Conservation (phyloP, 495 filamentous ascomycete genomes). For the Astrothelium subdiscretum region DNA sequence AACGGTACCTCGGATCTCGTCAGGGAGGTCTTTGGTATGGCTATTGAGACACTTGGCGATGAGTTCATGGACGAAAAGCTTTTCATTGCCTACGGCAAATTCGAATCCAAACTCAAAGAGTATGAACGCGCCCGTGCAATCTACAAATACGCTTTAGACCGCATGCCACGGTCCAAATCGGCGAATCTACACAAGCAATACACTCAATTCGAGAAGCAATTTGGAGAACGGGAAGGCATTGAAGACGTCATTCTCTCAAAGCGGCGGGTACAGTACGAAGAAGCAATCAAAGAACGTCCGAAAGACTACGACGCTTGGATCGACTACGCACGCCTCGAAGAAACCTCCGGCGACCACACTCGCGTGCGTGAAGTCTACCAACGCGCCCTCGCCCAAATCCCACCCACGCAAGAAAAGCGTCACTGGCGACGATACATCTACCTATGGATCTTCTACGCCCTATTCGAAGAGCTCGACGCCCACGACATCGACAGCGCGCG, state of each 20-base stretch:
- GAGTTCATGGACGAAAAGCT: constrained; percentile 95
- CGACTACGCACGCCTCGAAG: constrained; percentile 85
- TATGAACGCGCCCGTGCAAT: constrained; percentile 92
- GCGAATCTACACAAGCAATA: constrained; percentile 79
- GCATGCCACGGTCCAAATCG: constrained; percentile 77
- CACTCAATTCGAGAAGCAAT: constrained; percentile 97
- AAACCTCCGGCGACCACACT: constrained; percentile 66
- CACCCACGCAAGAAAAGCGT: constrained; percentile 90
- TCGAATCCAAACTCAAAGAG: constrained; percentile 87
- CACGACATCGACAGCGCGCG: constrained; percentile 70
- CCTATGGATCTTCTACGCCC: constrained; percentile 92
- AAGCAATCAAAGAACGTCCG: constrained; percentile 78
- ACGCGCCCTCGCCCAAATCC: constrained; percentile 88
- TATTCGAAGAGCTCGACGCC: constrained; percentile 82
- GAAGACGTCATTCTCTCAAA: constrained; percentile 95
- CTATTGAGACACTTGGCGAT: constrained; percentile 83
- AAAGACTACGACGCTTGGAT: constrained; percentile 96
- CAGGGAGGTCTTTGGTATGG: constrained; percentile 80
- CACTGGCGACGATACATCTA: constrained; percentile 98
- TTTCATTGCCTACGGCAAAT: constrained; percentile 86
- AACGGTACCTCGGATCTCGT: constrained; percentile 82
- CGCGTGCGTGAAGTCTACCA: constrained; percentile 88
- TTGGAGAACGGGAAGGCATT: constrained; percentile 83
- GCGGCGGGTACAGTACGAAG: constrained; percentile 84
- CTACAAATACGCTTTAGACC: constrained; percentile 92